A percentile compares a stretch with the other conserved stretches of the same genome.
Conservation (phyloP, 2,329 filamentous ascomycete species). For the Aureobasidium sp. region DNA sequence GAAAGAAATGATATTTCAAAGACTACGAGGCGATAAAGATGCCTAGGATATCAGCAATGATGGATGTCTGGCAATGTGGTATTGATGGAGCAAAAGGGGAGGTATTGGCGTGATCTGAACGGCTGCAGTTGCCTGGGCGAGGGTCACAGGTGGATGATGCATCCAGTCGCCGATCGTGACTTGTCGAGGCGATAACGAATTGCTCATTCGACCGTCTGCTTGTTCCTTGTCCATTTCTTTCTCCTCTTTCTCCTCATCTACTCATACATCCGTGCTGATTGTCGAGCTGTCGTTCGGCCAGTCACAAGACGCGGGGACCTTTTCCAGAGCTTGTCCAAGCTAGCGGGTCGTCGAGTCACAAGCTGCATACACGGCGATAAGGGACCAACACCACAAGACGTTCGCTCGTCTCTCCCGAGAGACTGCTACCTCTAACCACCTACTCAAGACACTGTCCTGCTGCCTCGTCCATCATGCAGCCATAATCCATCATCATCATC, state of each 20-base stretch:
- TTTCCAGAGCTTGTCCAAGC: neutral
- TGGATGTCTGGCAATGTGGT: too few species aligned
- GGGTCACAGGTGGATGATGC: neutral
- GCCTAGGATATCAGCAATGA: too few species aligned
- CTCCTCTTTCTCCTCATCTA: neutral
- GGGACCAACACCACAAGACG: conserved; percentile 2
- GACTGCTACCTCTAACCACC: neutral
- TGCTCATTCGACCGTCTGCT: neutral
- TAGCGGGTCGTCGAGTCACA: conserved; percentile 14
- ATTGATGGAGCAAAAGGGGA: too few species aligned
- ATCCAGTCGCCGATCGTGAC: neutral
- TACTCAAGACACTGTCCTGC: neutral
- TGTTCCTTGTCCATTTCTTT: neutral
- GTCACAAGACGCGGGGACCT: conserved; percentile 5
- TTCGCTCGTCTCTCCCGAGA: neutral
- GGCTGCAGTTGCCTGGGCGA: conserved; percentile 6
- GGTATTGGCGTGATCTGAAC: neutral
- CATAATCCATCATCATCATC: neutral
- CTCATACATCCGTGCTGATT: neutral
- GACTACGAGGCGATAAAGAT: too few species aligned
- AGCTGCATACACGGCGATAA: conserved; percentile 14
- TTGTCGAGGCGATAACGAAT: conserved; percentile 12
- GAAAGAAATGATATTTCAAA: too few species aligned
- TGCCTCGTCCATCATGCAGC: conserved; percentile 5
- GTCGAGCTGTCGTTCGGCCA: neutral